These are phyloP conservation scores for Zygotorulaspora sp. DNA, from an alignment of 805 yeast genomes.

Conservation along the genomic window DNA sequence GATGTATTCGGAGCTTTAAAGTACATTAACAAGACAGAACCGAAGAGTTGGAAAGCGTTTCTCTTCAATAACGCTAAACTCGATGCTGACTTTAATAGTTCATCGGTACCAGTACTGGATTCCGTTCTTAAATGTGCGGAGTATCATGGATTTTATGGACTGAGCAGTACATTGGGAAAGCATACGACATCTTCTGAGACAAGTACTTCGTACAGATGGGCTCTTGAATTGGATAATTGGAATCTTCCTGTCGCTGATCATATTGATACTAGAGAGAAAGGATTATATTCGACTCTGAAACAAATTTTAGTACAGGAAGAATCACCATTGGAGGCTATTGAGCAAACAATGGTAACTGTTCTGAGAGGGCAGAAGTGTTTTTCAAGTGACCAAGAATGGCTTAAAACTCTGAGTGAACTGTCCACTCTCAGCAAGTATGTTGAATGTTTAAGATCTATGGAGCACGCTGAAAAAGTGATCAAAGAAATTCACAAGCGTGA, in stretches of 20 bases:
- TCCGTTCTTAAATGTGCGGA: conserved; percentile 40
- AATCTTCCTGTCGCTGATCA: conserved; percentile 50
- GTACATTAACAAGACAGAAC: conserved; percentile 35
- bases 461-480: not conserved
- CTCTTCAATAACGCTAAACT: conserved; percentile 53
- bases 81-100: conserved; percentile 40
- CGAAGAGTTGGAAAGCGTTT: conserved; percentile 40
- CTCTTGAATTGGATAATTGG: conserved; percentile 79
- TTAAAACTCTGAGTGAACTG: conserved; percentile 18
- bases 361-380: conserved; percentile 12
- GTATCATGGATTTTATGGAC: conserved; percentile 52
- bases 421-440: conserved; percentile 10
- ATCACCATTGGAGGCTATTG: conserved; percentile 4
- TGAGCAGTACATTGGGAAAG: conserved; percentile 44
- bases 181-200: conserved; percentile 19
- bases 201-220: conserved; percentile 49
- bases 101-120: conserved; percentile 1
- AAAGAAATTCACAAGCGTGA: conserved; percentile 5
- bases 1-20: conserved; percentile 49
- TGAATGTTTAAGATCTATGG: conserved; percentile 1
- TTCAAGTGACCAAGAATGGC: conserved; percentile 19
- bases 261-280: conserved; percentile 40
- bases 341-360: conserved; percentile 8
- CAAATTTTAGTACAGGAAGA: conserved; percentile 29
- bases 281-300: conserved; percentile 51